Base-by-base conservation (phyloP, 2,329 filamentous ascomycete genomes). In the Claviceps capensis region DNA sequence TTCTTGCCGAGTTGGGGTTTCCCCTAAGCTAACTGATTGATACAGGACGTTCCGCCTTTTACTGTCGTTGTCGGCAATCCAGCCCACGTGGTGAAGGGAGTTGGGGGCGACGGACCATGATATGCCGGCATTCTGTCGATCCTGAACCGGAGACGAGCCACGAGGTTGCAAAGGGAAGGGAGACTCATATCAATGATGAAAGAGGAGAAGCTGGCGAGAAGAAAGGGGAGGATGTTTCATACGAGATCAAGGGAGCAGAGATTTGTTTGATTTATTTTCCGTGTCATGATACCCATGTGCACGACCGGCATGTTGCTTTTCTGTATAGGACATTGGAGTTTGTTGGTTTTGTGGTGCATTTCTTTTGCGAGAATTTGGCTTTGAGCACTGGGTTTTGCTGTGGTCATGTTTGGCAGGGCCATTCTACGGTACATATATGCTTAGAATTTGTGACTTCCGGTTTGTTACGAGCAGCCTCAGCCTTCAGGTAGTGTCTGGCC, bases 1-100 rank as follows among this genome's bases (percentile, higher is more conserved):
- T 7, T 26, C 23, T 26, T 26, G 6, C 23, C 9, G 9, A 30
- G 30, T 30, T 9, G 30, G 26, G 3, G 30, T 30, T 11, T 11
- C 13, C 1, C 16, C 11, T 50, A 41, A 19, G 45, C 50, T 52
- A 19, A 50, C 52, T 48, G n/a, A 11, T n/a, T 4, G n/a, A 26
- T 7, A 22, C 14, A 76, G 72, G 76, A 85, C 67, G 79, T 88
- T 11, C 79, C 81, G 1, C 78, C 78, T 4, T 86, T 82, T 56
- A 81, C 76, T n/a, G 74, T 86, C 50, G 82, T 82, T 14, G 82
- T 78, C 42, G 85, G 85, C 9, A 87, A 87, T 58, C 84, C 85
- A 11, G 83, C 82, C 5, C 74, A 74, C 50, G 72, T 86, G 48
- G 65, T 73, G 37, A 70, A 72, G 41, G 73, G 70, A 49, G 62